phyloP scores from a whole-genome alignment of 2,329 filamentous ascomycete species.

The Penicillium sp. region DNA sequence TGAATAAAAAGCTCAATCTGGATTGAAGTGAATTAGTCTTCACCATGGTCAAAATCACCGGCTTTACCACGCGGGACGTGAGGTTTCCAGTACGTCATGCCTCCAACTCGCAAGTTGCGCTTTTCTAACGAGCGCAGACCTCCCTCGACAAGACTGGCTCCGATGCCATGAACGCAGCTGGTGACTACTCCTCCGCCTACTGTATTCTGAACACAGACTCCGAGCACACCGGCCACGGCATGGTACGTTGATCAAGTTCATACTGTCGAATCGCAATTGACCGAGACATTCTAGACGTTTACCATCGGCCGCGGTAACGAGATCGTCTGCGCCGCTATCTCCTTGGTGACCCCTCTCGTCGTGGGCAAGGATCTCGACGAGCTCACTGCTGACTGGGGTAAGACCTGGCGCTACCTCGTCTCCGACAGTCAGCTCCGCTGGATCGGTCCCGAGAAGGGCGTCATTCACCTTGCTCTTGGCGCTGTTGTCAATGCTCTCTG shows the following conservation, averaged over 20 bases:
- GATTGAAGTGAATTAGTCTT: constrained; percentile 1
- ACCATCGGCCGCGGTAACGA: constrained; percentile 73
- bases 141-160: constrained; percentile 94
- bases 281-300: constrained; percentile 37
- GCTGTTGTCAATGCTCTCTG: constrained; percentile 88
- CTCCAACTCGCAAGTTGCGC: background rate
- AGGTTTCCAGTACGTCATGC: constrained; percentile 60
- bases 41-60: constrained; percentile 64
- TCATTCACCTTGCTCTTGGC: constrained; percentile 86
- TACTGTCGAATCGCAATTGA: background rate
- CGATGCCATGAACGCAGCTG: constrained; percentile 93
- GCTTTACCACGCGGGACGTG: constrained; percentile 70
- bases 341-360: constrained; percentile 73
- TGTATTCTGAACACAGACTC: constrained; percentile 84
- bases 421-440: constrained; percentile 86
- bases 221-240: constrained; percentile 39
- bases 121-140: constrained; percentile 51
- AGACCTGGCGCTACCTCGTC: constrained; percentile 89
- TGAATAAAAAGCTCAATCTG: background rate
- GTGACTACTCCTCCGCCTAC: constrained; percentile 92
- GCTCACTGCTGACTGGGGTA: constrained; percentile 76
- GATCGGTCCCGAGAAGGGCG: constrained; percentile 92
- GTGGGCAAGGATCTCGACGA: constrained; percentile 72
- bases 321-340: constrained; percentile 82
- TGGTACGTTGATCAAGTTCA: constrained; percentile 29